phyloP scores from a whole-genome alignment of 176 grass and related monocot genomes.

The Phoenix dactylifera region DNA sequence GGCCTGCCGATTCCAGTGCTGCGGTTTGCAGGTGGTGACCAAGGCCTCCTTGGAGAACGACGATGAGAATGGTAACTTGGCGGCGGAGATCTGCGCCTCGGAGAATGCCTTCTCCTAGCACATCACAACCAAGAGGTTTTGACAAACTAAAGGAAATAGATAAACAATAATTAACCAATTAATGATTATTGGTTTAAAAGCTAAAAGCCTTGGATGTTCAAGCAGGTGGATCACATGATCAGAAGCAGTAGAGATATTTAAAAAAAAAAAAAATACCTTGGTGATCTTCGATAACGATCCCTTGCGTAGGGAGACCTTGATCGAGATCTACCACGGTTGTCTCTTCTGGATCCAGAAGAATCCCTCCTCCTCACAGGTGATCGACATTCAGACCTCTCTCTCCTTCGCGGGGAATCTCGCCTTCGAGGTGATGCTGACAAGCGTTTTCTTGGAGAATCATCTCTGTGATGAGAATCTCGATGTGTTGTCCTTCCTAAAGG shows the following conservation, averaged over 20 bases:
- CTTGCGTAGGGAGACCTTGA: conserved; percentile 57
- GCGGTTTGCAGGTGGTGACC: conserved; percentile 70
- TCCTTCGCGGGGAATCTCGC: conserved; percentile 34
- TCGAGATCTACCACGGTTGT: conserved; percentile 35
- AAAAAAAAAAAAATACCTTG: conserved; percentile 31
- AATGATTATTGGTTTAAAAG: too few species aligned
- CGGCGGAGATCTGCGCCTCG: conserved; percentile 46
- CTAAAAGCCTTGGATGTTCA: too few species aligned
- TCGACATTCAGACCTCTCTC: conserved; percentile 48
- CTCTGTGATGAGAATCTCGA: conserved; percentile 17
- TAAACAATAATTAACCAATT: too few species aligned
- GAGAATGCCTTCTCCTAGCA: conserved; percentile 42
- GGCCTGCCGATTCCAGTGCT: conserved; percentile 79
- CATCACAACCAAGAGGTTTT: conserved; percentile 14
- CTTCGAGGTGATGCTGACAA: conserved; percentile 25
- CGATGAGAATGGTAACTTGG: conserved; percentile 31
- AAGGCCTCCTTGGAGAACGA: conserved; percentile 52
- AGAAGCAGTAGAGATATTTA: too few species aligned
- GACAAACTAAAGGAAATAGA: conserved; percentile 13
- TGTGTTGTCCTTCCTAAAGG: conserved; percentile 16
- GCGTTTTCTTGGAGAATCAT: conserved; percentile 12
- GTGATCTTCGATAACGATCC: conserved; percentile 44
- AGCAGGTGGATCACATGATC: too few species aligned
- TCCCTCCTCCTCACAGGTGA: conserved; percentile 55
- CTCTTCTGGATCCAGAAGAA: conserved; percentile 45